A percentile compares a stretch with the other conserved stretches of the same genome.
phyloP scores from a whole-genome alignment of 2,329 filamentous ascomycete genomes.

The Hymenoscyphus scutula region DNA sequence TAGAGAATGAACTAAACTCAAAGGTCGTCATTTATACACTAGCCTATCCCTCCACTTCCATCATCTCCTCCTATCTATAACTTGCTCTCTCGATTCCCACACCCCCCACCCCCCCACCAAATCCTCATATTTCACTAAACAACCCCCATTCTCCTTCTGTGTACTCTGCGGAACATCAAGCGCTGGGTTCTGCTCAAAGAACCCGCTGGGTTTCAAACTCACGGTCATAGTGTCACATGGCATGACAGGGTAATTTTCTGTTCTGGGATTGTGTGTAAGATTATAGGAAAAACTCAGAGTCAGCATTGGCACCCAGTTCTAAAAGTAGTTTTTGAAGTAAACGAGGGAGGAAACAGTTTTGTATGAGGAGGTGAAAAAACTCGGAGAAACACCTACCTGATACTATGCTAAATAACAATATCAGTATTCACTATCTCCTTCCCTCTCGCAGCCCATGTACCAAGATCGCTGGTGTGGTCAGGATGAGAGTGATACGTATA shows the following conservation, averaged over 20 bases:
- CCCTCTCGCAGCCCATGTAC: slow-evolving; percentile 74
- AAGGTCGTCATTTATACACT: too few species aligned
- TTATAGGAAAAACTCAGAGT: too few species aligned
- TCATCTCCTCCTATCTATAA: not conserved
- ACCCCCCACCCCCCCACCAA: slow-evolving; percentile 17
- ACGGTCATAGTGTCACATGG: slow-evolving; percentile 79
- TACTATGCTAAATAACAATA: slow-evolving; percentile 85
- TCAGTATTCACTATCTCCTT: slow-evolving; percentile 88
- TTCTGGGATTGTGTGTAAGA: slow-evolving; percentile 79
- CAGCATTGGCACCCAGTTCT: too few species aligned
- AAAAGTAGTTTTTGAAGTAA: too few species aligned
- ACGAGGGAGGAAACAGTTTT: too few species aligned
- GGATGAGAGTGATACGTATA: slow-evolving; percentile 37
- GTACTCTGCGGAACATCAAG: slow-evolving; percentile 42
- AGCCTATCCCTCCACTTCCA: not conserved
- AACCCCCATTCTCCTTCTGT: slow-evolving; percentile 24
- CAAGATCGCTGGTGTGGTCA: slow-evolving; percentile 22
- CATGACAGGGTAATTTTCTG: slow-evolving; percentile 90
- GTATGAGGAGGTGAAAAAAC: too few species aligned
- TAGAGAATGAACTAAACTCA: too few species aligned
- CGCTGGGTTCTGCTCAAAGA: slow-evolving; percentile 49
- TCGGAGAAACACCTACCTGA: too few species aligned
- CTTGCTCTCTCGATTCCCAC: not conserved
- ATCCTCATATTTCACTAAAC: too few species aligned
- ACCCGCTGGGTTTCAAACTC: slow-evolving; percentile 49